These are phyloP conservation scores for Malus orientalis DNA, from an alignment of 306 rosid genomes.

Conservation along the genomic window DNA sequence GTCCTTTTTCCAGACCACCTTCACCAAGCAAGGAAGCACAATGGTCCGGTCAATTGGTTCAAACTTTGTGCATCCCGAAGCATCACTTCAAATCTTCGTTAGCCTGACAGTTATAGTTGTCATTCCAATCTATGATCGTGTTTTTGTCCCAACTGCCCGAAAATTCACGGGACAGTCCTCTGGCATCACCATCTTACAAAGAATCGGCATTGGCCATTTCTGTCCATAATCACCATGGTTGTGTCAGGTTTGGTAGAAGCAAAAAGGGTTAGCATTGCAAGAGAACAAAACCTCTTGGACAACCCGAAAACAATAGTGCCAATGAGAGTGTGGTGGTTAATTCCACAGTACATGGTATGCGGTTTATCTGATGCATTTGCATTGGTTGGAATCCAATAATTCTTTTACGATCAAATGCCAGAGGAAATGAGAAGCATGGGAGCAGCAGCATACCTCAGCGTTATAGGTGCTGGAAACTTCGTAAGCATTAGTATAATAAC, in stretches of 20 bases:
- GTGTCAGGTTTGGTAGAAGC: conserved; percentile 47
- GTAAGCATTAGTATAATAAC: conserved; percentile 32
- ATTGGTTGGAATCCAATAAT: conserved; percentile 51
- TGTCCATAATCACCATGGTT: conserved; percentile 47
- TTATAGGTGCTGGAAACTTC: conserved; percentile 51
- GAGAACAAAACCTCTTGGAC: conserved; percentile 33
- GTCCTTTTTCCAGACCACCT: conserved; percentile 41
- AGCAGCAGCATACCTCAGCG: conserved; percentile 61
- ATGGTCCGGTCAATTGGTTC: conserved; percentile 44
- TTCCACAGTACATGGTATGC: conserved; percentile 57
- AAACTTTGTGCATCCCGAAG: conserved; percentile 45
- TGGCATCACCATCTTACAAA: conserved; percentile 61
- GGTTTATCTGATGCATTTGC: conserved; percentile 52
- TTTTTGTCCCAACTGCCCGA: conserved; percentile 42
- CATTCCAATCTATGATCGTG: conserved; percentile 38
- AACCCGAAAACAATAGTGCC: conserved; percentile 37
- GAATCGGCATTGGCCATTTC: conserved; percentile 50
- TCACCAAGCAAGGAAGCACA: conserved; percentile 61
- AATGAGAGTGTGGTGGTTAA: conserved; percentile 67
- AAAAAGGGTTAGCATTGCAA: conserved; percentile 43
- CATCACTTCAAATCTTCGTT: conserved; percentile 50
- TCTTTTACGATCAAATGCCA: conserved; percentile 71
- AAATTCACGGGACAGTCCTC: conserved; percentile 36
- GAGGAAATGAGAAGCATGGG: conserved; percentile 58
- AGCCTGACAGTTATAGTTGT: conserved; percentile 37